phyloP scores from a whole-genome alignment of 441 rosid species.

The Gossypium davidsonii region DNA sequence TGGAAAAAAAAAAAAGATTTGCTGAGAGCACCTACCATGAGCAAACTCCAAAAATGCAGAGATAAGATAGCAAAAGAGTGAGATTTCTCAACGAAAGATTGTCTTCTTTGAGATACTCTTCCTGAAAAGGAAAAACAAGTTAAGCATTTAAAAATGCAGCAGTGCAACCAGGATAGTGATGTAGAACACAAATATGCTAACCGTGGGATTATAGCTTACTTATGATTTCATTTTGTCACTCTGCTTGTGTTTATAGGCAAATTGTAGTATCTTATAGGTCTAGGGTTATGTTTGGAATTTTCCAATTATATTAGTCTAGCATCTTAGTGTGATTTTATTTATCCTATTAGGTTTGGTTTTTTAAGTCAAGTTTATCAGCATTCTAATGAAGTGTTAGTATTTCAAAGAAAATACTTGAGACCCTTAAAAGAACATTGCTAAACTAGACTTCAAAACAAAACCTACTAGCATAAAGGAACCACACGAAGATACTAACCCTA shows the following conservation, averaged over 20 bases:
- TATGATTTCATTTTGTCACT: neutral
- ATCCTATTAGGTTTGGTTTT: neutral
- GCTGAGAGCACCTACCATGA: constrained; percentile 47
- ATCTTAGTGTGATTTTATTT: neutral
- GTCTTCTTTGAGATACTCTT: constrained; percentile 68
- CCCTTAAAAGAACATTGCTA: neutral
- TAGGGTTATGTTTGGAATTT: neutral
- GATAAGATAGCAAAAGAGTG: constrained; percentile 67
- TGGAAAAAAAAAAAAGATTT: neutral
- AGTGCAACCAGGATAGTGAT: neutral
- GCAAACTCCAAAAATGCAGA: constrained; percentile 75
- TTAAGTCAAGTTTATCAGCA: neutral
- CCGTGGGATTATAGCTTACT: neutral
- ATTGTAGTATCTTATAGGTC: neutral
- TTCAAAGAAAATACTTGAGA: neutral
- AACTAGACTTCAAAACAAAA: neutral
- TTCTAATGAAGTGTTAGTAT: neutral
- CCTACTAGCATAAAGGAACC: neutral
- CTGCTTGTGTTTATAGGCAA: neutral
- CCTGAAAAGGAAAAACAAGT: constrained; percentile 33
- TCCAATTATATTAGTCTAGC: neutral
- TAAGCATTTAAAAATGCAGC: neutral
- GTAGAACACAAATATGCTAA: neutral
- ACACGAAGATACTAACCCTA: neutral
- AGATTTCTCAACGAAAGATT: constrained; percentile 69